Percentiles rank a stretch among this genome's conserved stretches.
Evolutionary conservation across 306 rosid genomes (phyloP).

Genomic region (Potentilla sterilis): DNA sequence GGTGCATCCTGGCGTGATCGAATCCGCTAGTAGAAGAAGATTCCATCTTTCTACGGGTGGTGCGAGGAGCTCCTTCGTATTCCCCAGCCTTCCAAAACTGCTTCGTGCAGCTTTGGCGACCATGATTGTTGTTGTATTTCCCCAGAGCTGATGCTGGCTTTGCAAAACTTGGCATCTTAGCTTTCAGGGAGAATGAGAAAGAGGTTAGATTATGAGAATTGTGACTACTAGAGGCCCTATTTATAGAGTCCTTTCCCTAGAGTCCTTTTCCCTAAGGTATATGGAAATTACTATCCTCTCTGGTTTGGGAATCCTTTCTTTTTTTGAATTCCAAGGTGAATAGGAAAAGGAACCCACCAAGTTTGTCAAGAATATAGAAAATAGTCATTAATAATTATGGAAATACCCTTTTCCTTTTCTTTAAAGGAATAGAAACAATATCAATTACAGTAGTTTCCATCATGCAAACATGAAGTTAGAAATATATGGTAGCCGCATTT

Average conservation of each 20-base stretch:
- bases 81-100: conserved; percentile 99
- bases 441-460: no score
- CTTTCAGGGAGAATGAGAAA: background rate
- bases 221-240: background rate
- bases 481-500: no score
- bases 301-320: background rate
- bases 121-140: background rate
- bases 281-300: background rate
- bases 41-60: conserved; percentile 31
- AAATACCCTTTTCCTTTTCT: background rate
- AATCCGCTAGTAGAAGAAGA: conserved; percentile 67
- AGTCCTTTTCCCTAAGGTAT: background rate
- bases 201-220: background rate
- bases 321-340: no score
- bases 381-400: no score
- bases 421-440: background rate
- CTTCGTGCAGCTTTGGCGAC: conserved; percentile 25
- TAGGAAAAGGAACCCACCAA: background rate
- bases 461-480: no score
- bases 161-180: background rate
- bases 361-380: background rate
- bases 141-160: background rate
- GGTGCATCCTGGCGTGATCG: conserved; percentile 97
- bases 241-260: background rate
- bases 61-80: conserved; percentile 48